phyloP scores from a whole-genome alignment of 495 filamentous ascomycete genomes.

The Diplogelasinospora grovesii region DNA sequence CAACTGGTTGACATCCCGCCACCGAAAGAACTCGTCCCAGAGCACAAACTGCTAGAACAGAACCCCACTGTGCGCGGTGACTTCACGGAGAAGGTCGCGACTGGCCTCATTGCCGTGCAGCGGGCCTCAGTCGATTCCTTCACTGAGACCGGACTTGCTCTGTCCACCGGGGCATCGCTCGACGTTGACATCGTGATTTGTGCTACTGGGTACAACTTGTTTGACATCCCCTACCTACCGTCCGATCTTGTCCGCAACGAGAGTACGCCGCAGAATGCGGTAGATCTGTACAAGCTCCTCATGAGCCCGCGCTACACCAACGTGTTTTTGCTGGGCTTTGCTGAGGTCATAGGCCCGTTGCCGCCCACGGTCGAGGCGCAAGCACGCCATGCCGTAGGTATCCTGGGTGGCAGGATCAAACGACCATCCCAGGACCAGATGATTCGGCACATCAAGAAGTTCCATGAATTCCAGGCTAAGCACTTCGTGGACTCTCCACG shows the following conservation, averaged over 20 bases:
- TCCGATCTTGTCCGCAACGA: slow-evolving; percentile 2
- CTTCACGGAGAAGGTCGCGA: slow-evolving; percentile 15
- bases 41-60: slow-evolving; percentile 15
- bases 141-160: slow-evolving; percentile 7
- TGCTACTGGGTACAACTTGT: slow-evolving; percentile 15
- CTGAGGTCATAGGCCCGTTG: slow-evolving; percentile 14
- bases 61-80: slow-evolving; percentile 13
- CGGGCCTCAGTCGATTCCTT: slow-evolving; percentile 11
- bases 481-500: slow-evolving; percentile 13
- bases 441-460: slow-evolving; percentile 5
- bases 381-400: slow-evolving; percentile 12
- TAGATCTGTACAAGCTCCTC: slow-evolving; percentile 14
- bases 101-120: slow-evolving; percentile 13
- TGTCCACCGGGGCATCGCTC: slow-evolving; percentile 8
- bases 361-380: slow-evolving; percentile 18
- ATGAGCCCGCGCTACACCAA: slow-evolving; percentile 8
- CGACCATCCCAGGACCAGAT: slow-evolving; percentile 10
- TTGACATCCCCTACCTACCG: slow-evolving; percentile 11
- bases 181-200: slow-evolving; percentile 19
- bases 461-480: slow-evolving; percentile 8
- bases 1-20: slow-evolving; percentile 7
- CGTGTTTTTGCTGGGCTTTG: slow-evolving; percentile 13
- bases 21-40: slow-evolving; percentile 10
- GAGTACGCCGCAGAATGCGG: slow-evolving; percentile 1
- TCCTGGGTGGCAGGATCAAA: slow-evolving; percentile 10